Evolutionary conservation across 148 eudicot species (phyloP).

Genomic region (Chenopodium album): DNA sequence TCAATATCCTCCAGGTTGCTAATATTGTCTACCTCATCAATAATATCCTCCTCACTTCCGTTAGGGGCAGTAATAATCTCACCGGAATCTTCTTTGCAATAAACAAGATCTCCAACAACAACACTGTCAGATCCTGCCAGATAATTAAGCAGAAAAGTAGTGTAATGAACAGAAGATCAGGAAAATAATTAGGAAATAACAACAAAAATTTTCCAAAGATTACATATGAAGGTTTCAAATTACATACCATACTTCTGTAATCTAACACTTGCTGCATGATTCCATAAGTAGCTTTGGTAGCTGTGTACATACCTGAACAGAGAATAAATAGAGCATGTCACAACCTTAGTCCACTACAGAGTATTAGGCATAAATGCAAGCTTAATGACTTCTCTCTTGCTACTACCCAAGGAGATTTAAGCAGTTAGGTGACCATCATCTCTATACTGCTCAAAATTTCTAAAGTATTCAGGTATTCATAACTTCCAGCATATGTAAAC

Average conservation of each 20-base stretch:
- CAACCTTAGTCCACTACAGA: not conserved
- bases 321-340: conserved; percentile 4
- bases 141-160: conserved; percentile 10
- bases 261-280: conserved; percentile 85
- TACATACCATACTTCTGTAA: conserved; percentile 79
- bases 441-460: not conserved
- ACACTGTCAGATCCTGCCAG: conserved; percentile 66
- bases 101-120: conserved; percentile 88
- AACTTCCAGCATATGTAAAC: not conserved
- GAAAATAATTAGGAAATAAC: not conserved
- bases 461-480: not conserved
- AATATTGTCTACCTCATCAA: conserved; percentile 39
- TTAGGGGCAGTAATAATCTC: conserved; percentile 28
- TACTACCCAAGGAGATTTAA: not conserved
- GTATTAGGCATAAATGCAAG: not conserved
- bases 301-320: conserved; percentile 91
- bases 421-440: not conserved
- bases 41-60: conserved; percentile 45
- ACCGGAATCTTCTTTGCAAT: conserved; percentile 53
- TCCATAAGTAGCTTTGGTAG: conserved; percentile 97
- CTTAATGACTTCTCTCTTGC: not conserved
- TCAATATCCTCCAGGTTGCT: conserved; percentile 56
- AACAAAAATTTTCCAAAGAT: not conserved
- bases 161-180: not conserved
- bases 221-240: not conserved